Base-by-base conservation (phyloP, 768 basidiomycete genomes). In the Collybiopsis confluens region DNA sequence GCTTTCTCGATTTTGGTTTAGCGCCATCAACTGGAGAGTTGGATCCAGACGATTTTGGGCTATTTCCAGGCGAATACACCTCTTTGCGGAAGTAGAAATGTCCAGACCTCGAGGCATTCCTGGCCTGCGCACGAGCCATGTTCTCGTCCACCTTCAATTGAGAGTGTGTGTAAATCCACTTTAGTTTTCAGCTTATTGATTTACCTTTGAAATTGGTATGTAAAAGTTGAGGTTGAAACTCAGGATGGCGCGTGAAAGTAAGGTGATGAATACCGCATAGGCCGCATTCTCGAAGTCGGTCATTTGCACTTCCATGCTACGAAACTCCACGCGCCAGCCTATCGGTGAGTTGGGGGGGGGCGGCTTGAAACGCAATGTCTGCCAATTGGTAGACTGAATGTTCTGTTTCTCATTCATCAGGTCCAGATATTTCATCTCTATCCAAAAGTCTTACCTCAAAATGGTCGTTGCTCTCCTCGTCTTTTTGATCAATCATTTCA, bases 201-300 rank as follows among this genome's bases (percentile, higher is more conserved):
- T 54, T 58, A 89, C 96, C 81, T 97, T 95, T 1, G 95, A 97
- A 42, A 99, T 98, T 2, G 97, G 97, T 56, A 98, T 78, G 68
- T 99, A 99, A 56, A 98, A 88, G 68, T 98, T 98, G 51, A 98
- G 73, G 57, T 88, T 87, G 72, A 93, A 93, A 62, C 78, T 84
- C 54, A 99, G 77, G 59, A 99, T 97, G 1, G 94, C 95, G 37
- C 97, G 80, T 3, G 97, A 96, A 7, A 99, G 77, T 26, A 99
- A 82, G 13, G 98, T 95, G 47, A 96, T 80, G 70, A 99, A 98
- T 41, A 98, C 82, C 30, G 93, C 84, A 67, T 93, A 98, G 5
- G 97, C 94, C 1, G 97, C 97, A 65, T 99, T 99, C 73, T 98
- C 97, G 63, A 94, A 99, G 71, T 99, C 97, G 8, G 97, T 98